These are phyloP conservation scores for Triticum urartu DNA, from an alignment of 176 grass and related monocot species.

Conservation along the genomic window DNA sequence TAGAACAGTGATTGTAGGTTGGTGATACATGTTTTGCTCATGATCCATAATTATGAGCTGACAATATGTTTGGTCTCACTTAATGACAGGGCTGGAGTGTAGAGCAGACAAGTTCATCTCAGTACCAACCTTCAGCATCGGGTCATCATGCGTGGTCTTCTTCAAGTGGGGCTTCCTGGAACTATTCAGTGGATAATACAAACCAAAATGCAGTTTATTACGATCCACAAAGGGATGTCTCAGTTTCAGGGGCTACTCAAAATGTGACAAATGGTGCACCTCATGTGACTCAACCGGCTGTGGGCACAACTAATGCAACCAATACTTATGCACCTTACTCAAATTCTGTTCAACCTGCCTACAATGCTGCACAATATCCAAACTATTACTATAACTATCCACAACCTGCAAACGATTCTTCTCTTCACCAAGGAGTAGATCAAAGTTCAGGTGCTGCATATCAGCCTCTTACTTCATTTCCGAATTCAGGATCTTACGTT, in stretches of 20 bases:
- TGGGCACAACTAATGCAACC: constrained; percentile 27
- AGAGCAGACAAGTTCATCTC: constrained; percentile 43
- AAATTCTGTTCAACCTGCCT: constrained; percentile 48
- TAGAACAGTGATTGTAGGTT: background rate
- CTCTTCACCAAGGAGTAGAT: constrained; percentile 74
- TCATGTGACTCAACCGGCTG: constrained; percentile 29
- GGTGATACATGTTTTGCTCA: constrained; percentile 6
- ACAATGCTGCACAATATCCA: constrained; percentile 47
- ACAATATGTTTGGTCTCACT: constrained; percentile 7
- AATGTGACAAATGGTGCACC: constrained; percentile 31
- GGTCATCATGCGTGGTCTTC: constrained; percentile 39
- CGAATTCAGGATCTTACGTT: constrained; percentile 85
- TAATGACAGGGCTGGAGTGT: constrained; percentile 42
- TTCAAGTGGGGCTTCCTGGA: constrained; percentile 49
- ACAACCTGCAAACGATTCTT: constrained; percentile 51
- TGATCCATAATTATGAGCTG: constrained; percentile 11
- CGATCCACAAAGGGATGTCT: constrained; percentile 63
- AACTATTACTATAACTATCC: constrained; percentile 61
- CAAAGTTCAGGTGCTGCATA: constrained; percentile 90
- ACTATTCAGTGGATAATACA: constrained; percentile 41
- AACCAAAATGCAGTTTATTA: constrained; percentile 56
- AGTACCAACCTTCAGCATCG: constrained; percentile 48
- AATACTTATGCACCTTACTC: constrained; percentile 44
- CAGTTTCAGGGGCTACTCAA: constrained; percentile 61
- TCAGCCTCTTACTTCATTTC: constrained; percentile 86